Evolutionary conservation across 306 rosid species (phyloP).

Genomic region (Prosopis cineraria): DNA sequence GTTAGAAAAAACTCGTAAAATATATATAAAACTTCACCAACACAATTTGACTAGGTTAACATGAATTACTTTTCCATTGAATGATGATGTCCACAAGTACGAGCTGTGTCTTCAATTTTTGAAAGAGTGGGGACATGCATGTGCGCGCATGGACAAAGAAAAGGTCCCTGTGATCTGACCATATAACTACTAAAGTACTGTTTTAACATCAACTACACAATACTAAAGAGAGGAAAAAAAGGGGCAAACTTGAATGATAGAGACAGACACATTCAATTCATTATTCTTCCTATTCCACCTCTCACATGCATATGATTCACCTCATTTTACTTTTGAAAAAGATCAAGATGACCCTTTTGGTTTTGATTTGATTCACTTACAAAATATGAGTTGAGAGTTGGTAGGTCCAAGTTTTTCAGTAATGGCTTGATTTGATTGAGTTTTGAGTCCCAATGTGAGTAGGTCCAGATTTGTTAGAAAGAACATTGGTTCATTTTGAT

Average conservation of each 20-base stretch:
- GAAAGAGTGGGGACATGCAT: constrained; percentile 31
- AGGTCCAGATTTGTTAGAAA: neutral
- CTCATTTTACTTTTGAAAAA: neutral
- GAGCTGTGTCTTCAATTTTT: neutral
- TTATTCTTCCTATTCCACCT: neutral
- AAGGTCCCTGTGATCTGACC: constrained; percentile 26
- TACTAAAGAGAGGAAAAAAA: neutral
- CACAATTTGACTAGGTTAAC: neutral
- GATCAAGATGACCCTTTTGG: neutral
- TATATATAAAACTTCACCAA: neutral
- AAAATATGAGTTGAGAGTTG: neutral
- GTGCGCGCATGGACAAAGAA: constrained; percentile 35
- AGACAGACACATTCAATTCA: neutral
- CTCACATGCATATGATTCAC: neutral
- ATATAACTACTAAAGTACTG: constrained; percentile 23
- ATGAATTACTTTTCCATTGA: neutral
- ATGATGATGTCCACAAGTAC: constrained; percentile 27
- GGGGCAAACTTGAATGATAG: neutral
- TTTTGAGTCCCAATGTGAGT: neutral
- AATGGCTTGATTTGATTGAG: neutral
- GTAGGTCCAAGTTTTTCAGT: neutral
- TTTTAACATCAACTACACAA: constrained; percentile 13
- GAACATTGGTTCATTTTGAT: neutral
- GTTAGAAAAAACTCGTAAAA: no score
- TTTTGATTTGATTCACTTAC: neutral